Percentiles rank a stretch among this genome's conserved stretches.
Evolutionary conservation across 306 rosid genomes (phyloP).

Genomic region (Crotalaria pallida): DNA sequence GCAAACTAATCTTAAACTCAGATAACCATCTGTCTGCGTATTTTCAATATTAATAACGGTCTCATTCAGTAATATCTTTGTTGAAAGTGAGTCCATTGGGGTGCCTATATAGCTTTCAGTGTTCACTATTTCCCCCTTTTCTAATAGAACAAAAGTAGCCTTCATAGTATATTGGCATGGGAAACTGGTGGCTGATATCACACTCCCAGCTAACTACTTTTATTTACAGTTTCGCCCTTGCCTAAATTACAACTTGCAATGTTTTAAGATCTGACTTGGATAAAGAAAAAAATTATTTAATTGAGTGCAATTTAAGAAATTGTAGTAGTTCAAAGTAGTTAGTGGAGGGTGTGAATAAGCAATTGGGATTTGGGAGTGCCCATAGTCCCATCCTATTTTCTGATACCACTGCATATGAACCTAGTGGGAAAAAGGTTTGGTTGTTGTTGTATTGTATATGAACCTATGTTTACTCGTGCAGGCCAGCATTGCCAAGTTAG

Average conservation of each 20-base stretch:
- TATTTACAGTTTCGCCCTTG: background rate
- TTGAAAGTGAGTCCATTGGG: background rate
- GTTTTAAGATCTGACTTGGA: background rate
- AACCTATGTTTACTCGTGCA: conserved; percentile 26
- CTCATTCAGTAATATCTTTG: background rate
- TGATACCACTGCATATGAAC: conserved; percentile 5
- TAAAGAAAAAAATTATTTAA: background rate
- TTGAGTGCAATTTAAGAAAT: background rate
- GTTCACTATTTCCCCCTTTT: background rate
- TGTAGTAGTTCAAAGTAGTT: background rate
- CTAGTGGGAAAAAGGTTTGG: too few species aligned
- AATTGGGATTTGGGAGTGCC: background rate
- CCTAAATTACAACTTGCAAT: background rate
- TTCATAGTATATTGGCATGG: background rate
- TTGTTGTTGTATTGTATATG: too few species aligned
- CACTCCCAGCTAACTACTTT: background rate
- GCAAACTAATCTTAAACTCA: background rate
- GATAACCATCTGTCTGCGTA: background rate
- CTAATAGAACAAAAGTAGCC: background rate
- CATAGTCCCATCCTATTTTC: background rate
- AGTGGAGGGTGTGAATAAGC: conserved; percentile 9
- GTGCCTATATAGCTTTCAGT: background rate
- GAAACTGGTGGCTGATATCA: background rate
- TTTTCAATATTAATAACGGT: background rate
- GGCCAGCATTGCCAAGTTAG: conserved; percentile 94